Conservation (phyloP, 139 green algal genomes). For the Micractinium sp. region DNA sequence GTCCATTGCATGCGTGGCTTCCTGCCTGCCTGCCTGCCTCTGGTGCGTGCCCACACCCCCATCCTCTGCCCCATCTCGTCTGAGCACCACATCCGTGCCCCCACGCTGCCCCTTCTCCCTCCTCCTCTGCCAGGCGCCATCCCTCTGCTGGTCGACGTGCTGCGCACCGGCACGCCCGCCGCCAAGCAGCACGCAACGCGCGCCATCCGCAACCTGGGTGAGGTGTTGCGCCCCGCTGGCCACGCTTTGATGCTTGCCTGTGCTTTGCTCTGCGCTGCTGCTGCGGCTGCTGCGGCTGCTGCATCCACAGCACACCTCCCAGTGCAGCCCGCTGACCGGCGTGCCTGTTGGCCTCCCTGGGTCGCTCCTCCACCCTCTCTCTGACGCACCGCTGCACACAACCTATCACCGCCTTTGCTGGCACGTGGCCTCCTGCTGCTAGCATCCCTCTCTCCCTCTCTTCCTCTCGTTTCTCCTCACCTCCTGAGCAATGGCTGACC, state of each 20-base stretch:
- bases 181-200: conserved; percentile 47
- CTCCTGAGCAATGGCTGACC: not conserved
- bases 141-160: conserved; percentile 28
- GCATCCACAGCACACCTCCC: not conserved
- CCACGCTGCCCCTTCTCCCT: too few species aligned
- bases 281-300: not conserved
- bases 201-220: conserved; percentile 47
- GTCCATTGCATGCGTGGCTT: too few species aligned
- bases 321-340: not conserved
- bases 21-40: not conserved
- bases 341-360: not conserved
- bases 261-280: not conserved
- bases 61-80: not conserved
- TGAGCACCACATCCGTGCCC: too few species aligned
- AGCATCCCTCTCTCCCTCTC: not conserved
- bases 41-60: not conserved
- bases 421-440: not conserved
- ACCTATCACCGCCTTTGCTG: not conserved
- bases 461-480: not conserved
- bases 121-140: conserved; percentile 25
- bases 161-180: conserved; percentile 21
- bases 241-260: not conserved
- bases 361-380: not conserved
- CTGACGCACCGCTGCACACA: not conserved
- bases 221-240: not conserved